Base-by-base conservation (phyloP, 2,329 filamentous ascomycete species). In the Akanthomyces muscarius region DNA sequence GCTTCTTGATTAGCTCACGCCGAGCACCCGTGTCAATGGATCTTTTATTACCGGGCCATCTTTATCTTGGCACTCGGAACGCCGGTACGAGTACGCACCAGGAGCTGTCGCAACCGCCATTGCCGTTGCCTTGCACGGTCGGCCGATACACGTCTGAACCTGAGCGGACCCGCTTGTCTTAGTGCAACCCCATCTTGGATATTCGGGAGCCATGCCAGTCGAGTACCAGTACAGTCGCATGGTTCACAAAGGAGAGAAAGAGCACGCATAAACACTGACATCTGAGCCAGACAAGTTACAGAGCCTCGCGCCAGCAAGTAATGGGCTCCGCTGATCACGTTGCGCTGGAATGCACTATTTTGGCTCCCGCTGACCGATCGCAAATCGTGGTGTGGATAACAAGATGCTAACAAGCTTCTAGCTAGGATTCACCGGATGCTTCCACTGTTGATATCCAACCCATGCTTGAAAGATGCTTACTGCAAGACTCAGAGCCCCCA, bases 391-490 rank as follows among this genome's bases (percentile, higher is more conserved):
- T 16, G 38, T 41, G 38, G 38, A 41, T 16, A 41, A 41, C 11
- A 25, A 6, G n/a, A 10, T 6, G 21, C 45, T 1, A 44, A 55
- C 5, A 23, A 14, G 10, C 25, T 7, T 42, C 33, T 44, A 62
- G 42, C 41, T 50, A 14, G 16, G 36, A 54, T 61, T 53, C 21
- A 68, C 61, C 11, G 65, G 65, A 63, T 69, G 67, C 44, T 66
- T 45, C 68, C 68, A 70, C 8, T 64, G 54, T 50, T 69, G 66
- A 23, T 66, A 71, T 8, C 62, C 68, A 42, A 69, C 56, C 62
- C 67, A 69, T 3, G 68, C 58, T 44, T 70, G 68, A 44, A 64
- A 69, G 1, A 62, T 55, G 36, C 66, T 65, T 13, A 69, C 63
- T 8, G 30, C 59, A 6, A 70, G 57, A 4, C 55, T 55, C 25